Evolutionary conservation across 192 early-diverging fungal genomes (phyloP), one percentile per base, ranked within the genome.

Genomic region (Dimargaris verticillata): DNA sequence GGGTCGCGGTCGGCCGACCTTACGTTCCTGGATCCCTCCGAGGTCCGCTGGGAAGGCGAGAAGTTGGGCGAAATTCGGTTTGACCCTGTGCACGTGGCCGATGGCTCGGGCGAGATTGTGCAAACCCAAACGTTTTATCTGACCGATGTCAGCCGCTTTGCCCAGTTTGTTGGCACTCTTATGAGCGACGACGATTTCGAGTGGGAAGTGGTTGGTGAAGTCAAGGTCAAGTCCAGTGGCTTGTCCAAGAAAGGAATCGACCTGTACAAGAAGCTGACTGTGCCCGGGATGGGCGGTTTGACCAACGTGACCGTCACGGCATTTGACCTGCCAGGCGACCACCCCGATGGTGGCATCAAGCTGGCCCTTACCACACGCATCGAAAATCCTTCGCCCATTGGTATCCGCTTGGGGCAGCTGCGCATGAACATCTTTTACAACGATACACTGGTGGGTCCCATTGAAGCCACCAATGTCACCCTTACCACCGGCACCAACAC

Each of bases 361-460:
- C 73, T 87, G 63, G 50, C 60, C 46, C 79, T 83, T 63, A 75
- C 73, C n/a, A 86, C 79, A 42, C 76, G 76, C 45, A 70, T 80
- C 53, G 79, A 73, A 18, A 84, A 79, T 70, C 80, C 80, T 22
- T 78, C 67, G 33, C 71, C 70, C 50, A 65, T 80, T 44, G 77
- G 75, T 33, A 67, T 82, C 44, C 65, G 66, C 18, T 65, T 82
- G 25, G 68, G 68, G 47, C 69, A 66, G 57, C 65, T 80, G 64
- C 63, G 64, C 9, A 73, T 79, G 44, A 68, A 72, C n/a, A 63
- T 70, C 26, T 67, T 61, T 52, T 78, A 58, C 57, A 63, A 71
- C 18, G 64, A 68, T 29, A 67, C 68, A 11, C 45, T 67, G 11
- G 61, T 78, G 64, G 69, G 84, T 67, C 70, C 74, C 53, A 62